These are phyloP conservation scores for Venturia nashicola DNA, from an alignment of 2,329 filamentous ascomycete genomes.

Conservation along the genomic window DNA sequence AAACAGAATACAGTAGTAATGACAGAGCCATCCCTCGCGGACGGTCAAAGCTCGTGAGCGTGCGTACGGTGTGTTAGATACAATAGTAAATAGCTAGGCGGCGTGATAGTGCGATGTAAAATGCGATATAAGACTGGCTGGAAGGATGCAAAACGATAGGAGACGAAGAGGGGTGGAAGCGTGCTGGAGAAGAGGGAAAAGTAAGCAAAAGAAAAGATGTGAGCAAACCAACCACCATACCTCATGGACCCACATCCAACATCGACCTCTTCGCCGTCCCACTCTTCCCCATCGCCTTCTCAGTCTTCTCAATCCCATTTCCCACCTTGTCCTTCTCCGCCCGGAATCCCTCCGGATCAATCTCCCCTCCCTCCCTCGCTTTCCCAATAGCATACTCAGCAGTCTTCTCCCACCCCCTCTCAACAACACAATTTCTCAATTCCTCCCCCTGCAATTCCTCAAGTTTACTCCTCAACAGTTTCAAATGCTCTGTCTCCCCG, in stretches of 20 bases:
- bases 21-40: neutral
- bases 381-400: conserved; percentile 5
- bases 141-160: neutral
- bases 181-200: no score
- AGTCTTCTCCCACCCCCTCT: conserved; percentile 8
- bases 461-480: conserved; percentile 49
- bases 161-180: neutral
- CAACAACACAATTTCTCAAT: conserved; percentile 36
- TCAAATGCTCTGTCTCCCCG: conserved; percentile 32
- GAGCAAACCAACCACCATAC: no score
- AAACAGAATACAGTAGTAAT: neutral
- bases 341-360: conserved; percentile 19
- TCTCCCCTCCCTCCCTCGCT: neutral
- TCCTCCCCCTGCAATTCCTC: conserved; percentile 50
- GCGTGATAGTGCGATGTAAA: neutral
- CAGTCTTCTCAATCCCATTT: neutral
- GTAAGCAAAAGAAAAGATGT: no score
- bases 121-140: neutral
- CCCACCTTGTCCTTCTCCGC: neutral
- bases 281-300: neutral
- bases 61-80: neutral
- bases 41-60: conserved; percentile 1
- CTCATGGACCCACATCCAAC: no score
- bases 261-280: no score
- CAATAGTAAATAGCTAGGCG: neutral